Percentiles rank a stretch among this genome's conserved stretches.
phyloP scores from a whole-genome alignment of 148 eudicot species.

The Chenopodium quinoa region DNA sequence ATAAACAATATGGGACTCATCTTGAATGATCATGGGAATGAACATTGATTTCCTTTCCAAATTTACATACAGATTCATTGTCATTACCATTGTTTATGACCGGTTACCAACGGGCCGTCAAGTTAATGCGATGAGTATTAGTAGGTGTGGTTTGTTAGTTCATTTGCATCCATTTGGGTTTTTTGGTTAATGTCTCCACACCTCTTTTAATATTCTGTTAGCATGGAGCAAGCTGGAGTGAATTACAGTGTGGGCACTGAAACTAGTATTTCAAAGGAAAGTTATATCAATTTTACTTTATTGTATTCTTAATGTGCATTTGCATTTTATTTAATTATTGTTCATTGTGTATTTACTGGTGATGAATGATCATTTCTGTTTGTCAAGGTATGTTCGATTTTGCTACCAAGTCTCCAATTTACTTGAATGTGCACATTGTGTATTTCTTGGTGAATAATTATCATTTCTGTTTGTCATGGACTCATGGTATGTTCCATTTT shows the following conservation, averaged over 20 bases:
- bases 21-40: too few species aligned
- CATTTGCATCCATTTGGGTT: neutral
- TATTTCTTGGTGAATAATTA: neutral
- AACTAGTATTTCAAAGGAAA: neutral
- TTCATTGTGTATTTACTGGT: neutral
- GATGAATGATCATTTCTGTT: neutral
- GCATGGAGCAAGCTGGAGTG: neutral
- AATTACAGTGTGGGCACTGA: neutral
- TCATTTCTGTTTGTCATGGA: neutral
- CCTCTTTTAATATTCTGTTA: neutral
- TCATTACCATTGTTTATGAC: too few species aligned
- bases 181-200: neutral
- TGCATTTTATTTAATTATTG: neutral
- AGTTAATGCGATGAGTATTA: too few species aligned
- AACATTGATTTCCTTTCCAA: too few species aligned
- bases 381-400: neutral
- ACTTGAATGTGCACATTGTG: neutral
- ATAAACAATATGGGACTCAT: too few species aligned
- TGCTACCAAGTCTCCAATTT: constrained; percentile 1
- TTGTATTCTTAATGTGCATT: neutral
- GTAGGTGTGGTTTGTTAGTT: neutral
- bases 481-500: neutral
- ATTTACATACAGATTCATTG: too few species aligned
- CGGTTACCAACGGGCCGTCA: too few species aligned
- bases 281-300: neutral